A percentile compares a stretch with the other conserved stretches of the same genome.
These are phyloP conservation scores for Apiospora saccharicola DNA, from an alignment of 2,329 filamentous ascomycete genomes.

Conservation along the genomic window DNA sequence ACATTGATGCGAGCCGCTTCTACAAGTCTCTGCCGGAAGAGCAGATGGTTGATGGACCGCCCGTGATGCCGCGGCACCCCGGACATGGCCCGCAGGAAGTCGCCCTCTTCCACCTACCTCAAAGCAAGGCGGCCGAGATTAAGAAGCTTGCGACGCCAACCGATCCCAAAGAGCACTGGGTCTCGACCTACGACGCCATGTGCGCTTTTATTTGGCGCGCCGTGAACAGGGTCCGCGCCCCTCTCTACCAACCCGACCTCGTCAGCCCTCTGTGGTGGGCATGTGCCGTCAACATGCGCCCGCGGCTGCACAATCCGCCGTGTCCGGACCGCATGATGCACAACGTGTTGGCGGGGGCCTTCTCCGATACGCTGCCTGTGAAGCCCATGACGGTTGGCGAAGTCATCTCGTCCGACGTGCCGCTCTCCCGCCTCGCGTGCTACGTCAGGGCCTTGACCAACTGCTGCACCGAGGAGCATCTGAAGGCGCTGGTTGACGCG, in stretches of 20 bases:
- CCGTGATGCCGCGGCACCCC: conserved; percentile 39
- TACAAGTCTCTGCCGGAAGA: conserved; percentile 41
- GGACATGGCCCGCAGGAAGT: conserved; percentile 35
- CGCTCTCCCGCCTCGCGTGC: conserved; percentile 2
- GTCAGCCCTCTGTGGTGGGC: conserved; percentile 41
- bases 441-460: conserved; percentile 29
- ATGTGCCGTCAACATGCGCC: conserved; percentile 50
- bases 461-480: conserved; percentile 19
- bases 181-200: conserved; percentile 56
- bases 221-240: conserved; percentile 44
- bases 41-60: conserved; percentile 42
- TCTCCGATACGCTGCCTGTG: conserved; percentile 30
- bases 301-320: conserved; percentile 43
- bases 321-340: conserved; percentile 45
- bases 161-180: conserved; percentile 44
- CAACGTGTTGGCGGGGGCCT: conserved; percentile 43
- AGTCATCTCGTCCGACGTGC: background rate
- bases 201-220: conserved; percentile 51
- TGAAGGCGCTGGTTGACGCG: background rate
- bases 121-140: conserved; percentile 50
- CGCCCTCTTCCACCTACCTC: conserved; percentile 52
- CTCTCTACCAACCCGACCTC: conserved; percentile 43
- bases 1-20: conserved; percentile 46
- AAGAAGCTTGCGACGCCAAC: conserved; percentile 46
- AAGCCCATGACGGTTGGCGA: conserved; percentile 28